Evolutionary conservation across 306 rosid species (phyloP).

Genomic region (Vigna hirtella): DNA sequence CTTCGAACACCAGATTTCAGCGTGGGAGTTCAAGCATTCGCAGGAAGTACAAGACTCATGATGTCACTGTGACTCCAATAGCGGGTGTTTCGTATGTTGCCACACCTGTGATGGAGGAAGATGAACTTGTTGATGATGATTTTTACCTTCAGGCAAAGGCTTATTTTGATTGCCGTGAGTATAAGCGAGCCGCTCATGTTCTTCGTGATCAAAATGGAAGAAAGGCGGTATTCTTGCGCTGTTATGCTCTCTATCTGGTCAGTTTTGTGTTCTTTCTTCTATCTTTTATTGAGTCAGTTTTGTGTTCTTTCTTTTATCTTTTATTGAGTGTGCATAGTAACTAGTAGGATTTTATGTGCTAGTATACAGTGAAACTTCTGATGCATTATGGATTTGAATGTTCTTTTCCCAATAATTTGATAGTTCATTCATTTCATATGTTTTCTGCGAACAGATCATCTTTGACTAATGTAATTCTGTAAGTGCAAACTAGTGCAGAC

Average conservation of each 20-base stretch:
- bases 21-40: constrained; percentile 97
- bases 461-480: constrained; percentile 5
- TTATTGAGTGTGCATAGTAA: neutral
- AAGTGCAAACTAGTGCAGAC: constrained; percentile 3
- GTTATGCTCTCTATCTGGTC: constrained; percentile 84
- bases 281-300: constrained; percentile 41
- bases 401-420: neutral
- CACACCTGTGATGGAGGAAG: constrained; percentile 97
- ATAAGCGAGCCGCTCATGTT: constrained; percentile 87
- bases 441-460: neutral
- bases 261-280: constrained; percentile 39
- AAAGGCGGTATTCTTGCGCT: constrained; percentile 82
- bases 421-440: neutral
- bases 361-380: constrained; percentile 12
- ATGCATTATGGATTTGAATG: constrained; percentile 2
- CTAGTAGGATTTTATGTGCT: constrained; percentile 24
- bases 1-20: constrained; percentile 90
- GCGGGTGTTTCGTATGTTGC: constrained; percentile 83
- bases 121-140: constrained; percentile 77
- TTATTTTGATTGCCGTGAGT: constrained; percentile 88
- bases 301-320: constrained; percentile 3
- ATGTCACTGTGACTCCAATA: constrained; percentile 62
- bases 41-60: constrained; percentile 74
- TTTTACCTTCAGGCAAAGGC: constrained; percentile 89
- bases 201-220: constrained; percentile 82